Evolutionary conservation across 31 red algal genomes (phyloP).

Genomic region (Bonnemaisonia californica): DNA sequence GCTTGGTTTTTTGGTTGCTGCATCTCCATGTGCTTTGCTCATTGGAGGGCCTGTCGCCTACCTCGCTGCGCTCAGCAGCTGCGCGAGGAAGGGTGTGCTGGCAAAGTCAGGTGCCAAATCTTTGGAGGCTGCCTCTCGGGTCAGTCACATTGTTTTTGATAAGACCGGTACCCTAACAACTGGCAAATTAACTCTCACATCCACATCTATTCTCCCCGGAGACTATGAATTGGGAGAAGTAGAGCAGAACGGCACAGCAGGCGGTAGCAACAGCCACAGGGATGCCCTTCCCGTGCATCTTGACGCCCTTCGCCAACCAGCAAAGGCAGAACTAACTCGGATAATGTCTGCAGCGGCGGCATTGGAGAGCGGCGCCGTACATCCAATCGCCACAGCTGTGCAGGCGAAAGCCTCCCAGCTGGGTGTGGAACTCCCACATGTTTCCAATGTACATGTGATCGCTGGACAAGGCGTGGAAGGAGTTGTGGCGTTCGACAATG

Average conservation of each 20-base stretch:
- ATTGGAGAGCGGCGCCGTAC: slow-evolving; percentile 69
- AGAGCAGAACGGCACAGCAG: neutral
- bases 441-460: slow-evolving; percentile 41
- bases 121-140: slow-evolving; percentile 59
- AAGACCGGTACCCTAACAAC: slow-evolving; percentile 95
- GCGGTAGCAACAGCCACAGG: neutral
- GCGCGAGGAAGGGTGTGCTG: slow-evolving; percentile 75
- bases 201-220: slow-evolving; percentile 22
- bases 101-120: slow-evolving; percentile 78
- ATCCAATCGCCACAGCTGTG: slow-evolving; percentile 82
- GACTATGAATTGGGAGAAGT: too few relatives aligned
- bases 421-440: slow-evolving; percentile 25
- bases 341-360: slow-evolving; percentile 69
- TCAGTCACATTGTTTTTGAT: slow-evolving; percentile 78
- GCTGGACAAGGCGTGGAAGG: slow-evolving; percentile 83
- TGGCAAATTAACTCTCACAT: slow-evolving; percentile 50
- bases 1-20: slow-evolving; percentile 72
- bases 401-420: slow-evolving; percentile 37
- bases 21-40: slow-evolving; percentile 82
- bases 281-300: neutral
- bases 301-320: neutral
- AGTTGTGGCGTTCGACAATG: slow-evolving; percentile 18
- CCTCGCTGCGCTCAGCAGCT: slow-evolving; percentile 59
- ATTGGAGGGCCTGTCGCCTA: slow-evolving; percentile 91
- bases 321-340: slow-evolving; percentile 33